These are phyloP conservation scores for Kwoniella shivajii DNA, from an alignment of 1,284 basidiomycete species.

Conservation along the genomic window DNA sequence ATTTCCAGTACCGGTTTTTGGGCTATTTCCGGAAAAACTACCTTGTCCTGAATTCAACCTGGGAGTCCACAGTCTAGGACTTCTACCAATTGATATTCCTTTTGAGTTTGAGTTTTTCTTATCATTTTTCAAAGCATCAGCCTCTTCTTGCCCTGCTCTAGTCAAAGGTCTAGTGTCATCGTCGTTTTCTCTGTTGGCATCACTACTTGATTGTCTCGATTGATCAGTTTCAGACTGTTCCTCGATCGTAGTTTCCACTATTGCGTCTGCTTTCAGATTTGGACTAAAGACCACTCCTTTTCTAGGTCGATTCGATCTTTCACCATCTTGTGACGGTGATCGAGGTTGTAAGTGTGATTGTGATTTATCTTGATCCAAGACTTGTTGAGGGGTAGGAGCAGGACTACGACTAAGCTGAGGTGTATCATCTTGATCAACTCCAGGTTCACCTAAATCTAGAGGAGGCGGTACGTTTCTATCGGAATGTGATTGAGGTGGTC, in stretches of 20 bases:
- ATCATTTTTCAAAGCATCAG: too few species aligned
- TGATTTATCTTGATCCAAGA: background rate
- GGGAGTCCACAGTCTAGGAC: conserved; percentile 7
- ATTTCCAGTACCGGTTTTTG: too few species aligned
- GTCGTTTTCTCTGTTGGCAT: background rate
- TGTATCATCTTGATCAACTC: conserved; percentile 12
- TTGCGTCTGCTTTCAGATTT: conserved; percentile 8
- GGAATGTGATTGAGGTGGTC: conserved; percentile 6
- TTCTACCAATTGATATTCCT: background rate
- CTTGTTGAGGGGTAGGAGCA: conserved; percentile 2
- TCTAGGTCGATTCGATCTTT: background rate
- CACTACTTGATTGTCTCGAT: conserved; percentile 10
- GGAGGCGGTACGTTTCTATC: conserved; percentile 33
- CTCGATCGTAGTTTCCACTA: conserved; percentile 7
- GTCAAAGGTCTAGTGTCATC: conserved; percentile 8
- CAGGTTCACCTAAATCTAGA: conserved; percentile 44
- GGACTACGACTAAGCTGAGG: background rate
- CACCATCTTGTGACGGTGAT: background rate
- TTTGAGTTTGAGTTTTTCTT: background rate
- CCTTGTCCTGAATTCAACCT: background rate
- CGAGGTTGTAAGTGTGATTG: background rate
- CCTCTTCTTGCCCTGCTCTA: background rate
- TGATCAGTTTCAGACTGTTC: conserved; percentile 10
- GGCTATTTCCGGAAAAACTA: background rate
- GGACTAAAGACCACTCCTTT: conserved; percentile 20